Evolutionary conservation across 2,329 filamentous ascomycete genomes (phyloP).

Genomic region (Corynespora cassiicola): DNA sequence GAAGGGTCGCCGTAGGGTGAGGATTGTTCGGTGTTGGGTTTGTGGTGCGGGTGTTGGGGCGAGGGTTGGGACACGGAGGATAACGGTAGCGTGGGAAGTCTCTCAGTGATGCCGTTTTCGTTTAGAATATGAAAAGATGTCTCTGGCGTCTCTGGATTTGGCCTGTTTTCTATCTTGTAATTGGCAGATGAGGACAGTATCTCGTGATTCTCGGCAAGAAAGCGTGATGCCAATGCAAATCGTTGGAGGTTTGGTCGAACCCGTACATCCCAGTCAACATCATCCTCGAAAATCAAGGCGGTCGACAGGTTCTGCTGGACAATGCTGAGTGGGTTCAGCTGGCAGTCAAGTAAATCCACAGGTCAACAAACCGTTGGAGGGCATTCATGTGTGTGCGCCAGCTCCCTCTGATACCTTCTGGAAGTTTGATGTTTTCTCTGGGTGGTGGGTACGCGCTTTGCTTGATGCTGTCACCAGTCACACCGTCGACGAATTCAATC

Average conservation of each 20-base stretch:
- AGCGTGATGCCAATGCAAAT: constrained; percentile 33
- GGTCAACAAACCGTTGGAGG: constrained; percentile 24
- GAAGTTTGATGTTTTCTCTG: constrained; percentile 33
- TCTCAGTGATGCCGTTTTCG: constrained; percentile 24
- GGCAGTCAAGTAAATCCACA: neutral
- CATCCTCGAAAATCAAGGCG: constrained; percentile 39
- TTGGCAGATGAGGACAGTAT: constrained; percentile 15
- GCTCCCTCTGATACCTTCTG: constrained; percentile 33
- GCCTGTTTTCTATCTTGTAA: constrained; percentile 21
- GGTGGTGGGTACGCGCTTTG: constrained; percentile 37
- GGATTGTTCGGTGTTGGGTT: too few relatives aligned
- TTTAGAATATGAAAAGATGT: constrained; percentile 31
- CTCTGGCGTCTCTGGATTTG: constrained; percentile 32
- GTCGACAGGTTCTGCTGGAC: constrained; percentile 39
- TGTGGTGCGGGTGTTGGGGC: constrained; percentile 10
- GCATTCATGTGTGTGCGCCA: constrained; percentile 43
- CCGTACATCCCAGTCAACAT: constrained; percentile 40
- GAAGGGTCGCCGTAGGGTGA: constrained; percentile 42
- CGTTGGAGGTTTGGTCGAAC: constrained; percentile 36
- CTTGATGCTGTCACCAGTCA: constrained; percentile 45
- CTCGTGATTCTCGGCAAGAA: constrained; percentile 26
- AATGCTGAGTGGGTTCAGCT: constrained; percentile 20
- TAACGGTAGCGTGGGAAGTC: constrained; percentile 27
- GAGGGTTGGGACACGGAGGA: constrained; percentile 15
- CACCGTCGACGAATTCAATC: constrained; percentile 58